Percentiles rank a stretch among this genome's conserved stretches.
Evolutionary conservation across 352 stramenopile genomes (phyloP).

Genomic region (Globisporangium echinulatum): DNA sequence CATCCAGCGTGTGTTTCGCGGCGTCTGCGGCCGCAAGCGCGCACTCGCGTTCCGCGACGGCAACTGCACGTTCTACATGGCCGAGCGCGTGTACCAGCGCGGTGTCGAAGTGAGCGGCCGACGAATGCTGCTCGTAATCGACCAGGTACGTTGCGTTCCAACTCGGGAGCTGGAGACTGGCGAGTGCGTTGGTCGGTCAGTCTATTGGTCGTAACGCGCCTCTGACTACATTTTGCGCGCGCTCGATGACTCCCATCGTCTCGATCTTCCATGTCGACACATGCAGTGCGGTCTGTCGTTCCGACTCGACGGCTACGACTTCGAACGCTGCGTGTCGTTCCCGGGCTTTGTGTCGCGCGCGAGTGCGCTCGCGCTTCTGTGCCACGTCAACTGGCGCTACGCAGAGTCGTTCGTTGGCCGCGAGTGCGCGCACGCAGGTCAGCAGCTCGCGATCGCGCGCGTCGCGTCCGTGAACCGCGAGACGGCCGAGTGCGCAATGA

Average conservation of each 20-base stretch:
- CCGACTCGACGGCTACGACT: slow-evolving; percentile 49
- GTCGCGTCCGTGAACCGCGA: slow-evolving; percentile 30
- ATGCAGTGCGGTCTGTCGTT: slow-evolving; percentile 60
- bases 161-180: too few species aligned
- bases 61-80: slow-evolving; percentile 66
- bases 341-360: slow-evolving; percentile 50
- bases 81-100: slow-evolving; percentile 54
- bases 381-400: slow-evolving; percentile 55
- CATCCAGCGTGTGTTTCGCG: slow-evolving; percentile 55
- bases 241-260: not conserved
- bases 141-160: slow-evolving; percentile 30
- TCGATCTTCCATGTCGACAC: not conserved
- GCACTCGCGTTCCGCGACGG: slow-evolving; percentile 57
- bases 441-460: slow-evolving; percentile 23
- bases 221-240: not conserved
- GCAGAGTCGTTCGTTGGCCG: slow-evolving; percentile 31
- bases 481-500: slow-evolving; percentile 25
- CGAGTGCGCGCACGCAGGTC: slow-evolving; percentile 30
- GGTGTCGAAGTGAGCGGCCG: slow-evolving; percentile 39
- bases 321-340: slow-evolving; percentile 36
- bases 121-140: slow-evolving; percentile 47
- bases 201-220: too few species aligned
- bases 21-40: slow-evolving; percentile 40
- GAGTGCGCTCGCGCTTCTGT: slow-evolving; percentile 37
- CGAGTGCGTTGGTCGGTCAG: too few species aligned